Conservation (phyloP, 495 filamentous ascomycete genomes). For the Thermothielavioides terrestris region DNA sequence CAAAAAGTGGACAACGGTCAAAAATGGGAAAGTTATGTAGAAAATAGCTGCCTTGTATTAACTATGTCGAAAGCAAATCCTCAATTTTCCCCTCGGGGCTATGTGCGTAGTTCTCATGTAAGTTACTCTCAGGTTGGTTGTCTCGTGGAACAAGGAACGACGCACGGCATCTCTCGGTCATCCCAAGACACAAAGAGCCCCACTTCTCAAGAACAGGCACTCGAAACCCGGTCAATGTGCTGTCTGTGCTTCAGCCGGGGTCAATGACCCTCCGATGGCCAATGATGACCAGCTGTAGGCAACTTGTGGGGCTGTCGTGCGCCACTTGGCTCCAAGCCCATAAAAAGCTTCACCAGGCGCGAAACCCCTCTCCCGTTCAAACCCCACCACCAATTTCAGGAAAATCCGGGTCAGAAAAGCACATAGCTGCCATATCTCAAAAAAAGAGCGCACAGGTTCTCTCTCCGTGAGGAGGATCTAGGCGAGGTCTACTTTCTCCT, state of each 20-base stretch:
- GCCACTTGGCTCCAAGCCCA: conserved; percentile 8
- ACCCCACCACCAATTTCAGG: conserved; percentile 24
- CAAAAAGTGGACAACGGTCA: no score
- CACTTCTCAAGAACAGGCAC: no score
- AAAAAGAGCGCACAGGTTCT: not conserved
- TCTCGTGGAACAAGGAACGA: no score
- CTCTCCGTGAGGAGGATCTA: conserved; percentile 2
- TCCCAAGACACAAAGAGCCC: not conserved
- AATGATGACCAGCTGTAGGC: conserved; percentile 15
- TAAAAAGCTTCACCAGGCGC: conserved; percentile 19
- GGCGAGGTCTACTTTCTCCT: not conserved
- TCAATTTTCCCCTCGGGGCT: no score
- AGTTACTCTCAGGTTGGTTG: no score
- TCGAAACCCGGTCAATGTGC: no score
- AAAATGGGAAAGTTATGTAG: no score
- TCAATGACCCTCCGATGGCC: not conserved
- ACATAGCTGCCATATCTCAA: not conserved
- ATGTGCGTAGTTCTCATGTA: no score
- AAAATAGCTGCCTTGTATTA: no score
- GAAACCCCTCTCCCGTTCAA: conserved; percentile 24
- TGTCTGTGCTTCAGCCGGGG: conserved; percentile 1
- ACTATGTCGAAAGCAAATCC: no score
- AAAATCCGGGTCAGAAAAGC: conserved; percentile 4
- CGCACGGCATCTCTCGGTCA: no score
- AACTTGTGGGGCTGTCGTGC: not conserved